Conservation (phyloP, 2,329 filamentous ascomycete genomes). For the Colletotrichum caudatum region DNA sequence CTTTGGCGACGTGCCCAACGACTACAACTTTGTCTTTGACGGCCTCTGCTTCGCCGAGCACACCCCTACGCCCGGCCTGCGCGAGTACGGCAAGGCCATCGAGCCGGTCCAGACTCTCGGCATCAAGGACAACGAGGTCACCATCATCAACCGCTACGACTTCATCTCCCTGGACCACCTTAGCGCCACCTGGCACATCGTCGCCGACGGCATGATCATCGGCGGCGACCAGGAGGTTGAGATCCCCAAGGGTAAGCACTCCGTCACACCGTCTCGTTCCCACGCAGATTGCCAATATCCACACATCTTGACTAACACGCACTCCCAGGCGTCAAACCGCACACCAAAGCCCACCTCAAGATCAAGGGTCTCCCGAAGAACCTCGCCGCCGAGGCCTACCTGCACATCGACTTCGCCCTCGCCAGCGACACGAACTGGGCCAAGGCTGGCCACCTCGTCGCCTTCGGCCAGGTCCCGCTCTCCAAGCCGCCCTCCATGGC, state of each 20-base stretch:
- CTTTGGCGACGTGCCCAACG: conserved; percentile 71
- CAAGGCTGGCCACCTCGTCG: conserved; percentile 62
- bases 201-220: conserved; percentile 54
- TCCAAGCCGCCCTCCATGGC: conserved; percentile 49
- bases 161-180: conserved; percentile 65
- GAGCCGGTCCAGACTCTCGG: conserved; percentile 67
- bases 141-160: conserved; percentile 67
- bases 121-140: conserved; percentile 56
- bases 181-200: conserved; percentile 56
- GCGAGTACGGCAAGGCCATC: conserved; percentile 69
- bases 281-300: neutral
- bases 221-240: conserved; percentile 49
- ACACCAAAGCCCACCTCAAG: conserved; percentile 52
- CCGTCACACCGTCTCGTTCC: neutral
- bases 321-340: conserved; percentile 56
- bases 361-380: conserved; percentile 49
- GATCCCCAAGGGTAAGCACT: conserved; percentile 56
- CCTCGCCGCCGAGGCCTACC: conserved; percentile 56
- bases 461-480: conserved; percentile 62
- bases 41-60: conserved; percentile 65
- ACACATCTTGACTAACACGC: neutral
- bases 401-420: conserved; percentile 62
- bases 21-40: conserved; percentile 70
- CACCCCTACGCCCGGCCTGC: conserved; percentile 62
- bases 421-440: conserved; percentile 63